Evolutionary conservation across 495 filamentous ascomycete species (phyloP).

Genomic region (Oidiodendron maius): DNA sequence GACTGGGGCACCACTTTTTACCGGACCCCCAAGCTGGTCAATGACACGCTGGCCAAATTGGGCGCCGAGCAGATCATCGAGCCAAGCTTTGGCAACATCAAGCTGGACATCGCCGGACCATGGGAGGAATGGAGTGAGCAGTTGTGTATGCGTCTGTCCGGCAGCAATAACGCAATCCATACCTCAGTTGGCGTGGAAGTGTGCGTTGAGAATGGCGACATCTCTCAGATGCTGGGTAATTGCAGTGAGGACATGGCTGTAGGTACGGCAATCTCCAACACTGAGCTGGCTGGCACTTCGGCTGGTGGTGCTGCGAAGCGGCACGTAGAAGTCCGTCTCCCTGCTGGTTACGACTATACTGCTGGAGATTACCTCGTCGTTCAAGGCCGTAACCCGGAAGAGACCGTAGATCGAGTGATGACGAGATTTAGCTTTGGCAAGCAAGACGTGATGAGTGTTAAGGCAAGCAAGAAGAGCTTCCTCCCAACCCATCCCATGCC

Average conservation of each 20-base stretch:
- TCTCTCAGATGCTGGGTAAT: too few species aligned
- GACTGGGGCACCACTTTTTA: slow-evolving; percentile 72
- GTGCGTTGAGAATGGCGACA: too few species aligned
- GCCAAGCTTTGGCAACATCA: slow-evolving; percentile 27
- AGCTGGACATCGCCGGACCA: slow-evolving; percentile 19
- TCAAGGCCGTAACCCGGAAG: slow-evolving; percentile 29
- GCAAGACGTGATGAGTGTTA: slow-evolving; percentile 44
- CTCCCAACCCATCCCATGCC: slow-evolving; percentile 38
- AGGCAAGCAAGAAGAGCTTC: slow-evolving; percentile 55
- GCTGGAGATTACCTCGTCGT: neutral
- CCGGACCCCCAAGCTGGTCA: slow-evolving; percentile 56
- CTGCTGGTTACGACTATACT: neutral
- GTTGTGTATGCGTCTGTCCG: slow-evolving; percentile 56
- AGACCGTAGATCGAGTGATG: too few species aligned
- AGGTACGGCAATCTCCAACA: neutral
- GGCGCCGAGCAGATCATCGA: too few species aligned
- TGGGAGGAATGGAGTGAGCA: slow-evolving; percentile 65
- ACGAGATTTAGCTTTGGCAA: too few species aligned
- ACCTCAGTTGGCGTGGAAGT: neutral
- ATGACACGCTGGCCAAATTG: slow-evolving; percentile 50
- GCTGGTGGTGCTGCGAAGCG: neutral
- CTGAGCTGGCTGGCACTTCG: neutral
- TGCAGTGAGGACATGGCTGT: neutral
- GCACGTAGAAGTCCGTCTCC: neutral
- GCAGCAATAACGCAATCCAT: neutral